These are phyloP conservation scores for Xylaria acuta DNA, from an alignment of 495 filamentous ascomycete species.

Conservation along the genomic window DNA sequence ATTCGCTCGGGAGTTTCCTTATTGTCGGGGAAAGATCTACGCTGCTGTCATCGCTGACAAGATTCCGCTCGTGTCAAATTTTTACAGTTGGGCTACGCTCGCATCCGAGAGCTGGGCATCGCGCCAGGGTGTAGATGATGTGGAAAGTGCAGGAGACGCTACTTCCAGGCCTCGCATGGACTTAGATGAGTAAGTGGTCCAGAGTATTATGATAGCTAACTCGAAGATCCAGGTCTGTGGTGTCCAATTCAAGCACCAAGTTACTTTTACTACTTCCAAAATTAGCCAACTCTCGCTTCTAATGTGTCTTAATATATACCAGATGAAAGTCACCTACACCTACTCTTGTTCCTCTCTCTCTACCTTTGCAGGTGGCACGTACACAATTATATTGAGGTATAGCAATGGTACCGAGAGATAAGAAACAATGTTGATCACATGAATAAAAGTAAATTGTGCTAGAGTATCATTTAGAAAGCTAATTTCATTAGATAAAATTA, in stretches of 20 bases:
- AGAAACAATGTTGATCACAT: background rate
- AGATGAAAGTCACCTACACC: background rate
- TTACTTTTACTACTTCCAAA: background rate
- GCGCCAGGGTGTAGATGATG: background rate
- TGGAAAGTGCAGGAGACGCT: background rate
- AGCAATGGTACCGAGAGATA: background rate
- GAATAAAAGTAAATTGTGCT: background rate
- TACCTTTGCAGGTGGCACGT: background rate
- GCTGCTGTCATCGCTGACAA: background rate
- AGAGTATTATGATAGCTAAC: background rate
- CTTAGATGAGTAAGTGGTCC: background rate
- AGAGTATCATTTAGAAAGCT: background rate
- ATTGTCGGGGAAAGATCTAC: background rate
- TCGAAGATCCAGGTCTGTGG: background rate
- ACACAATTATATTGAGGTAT: background rate
- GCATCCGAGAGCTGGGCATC: constrained; percentile 5
- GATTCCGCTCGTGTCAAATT: background rate
- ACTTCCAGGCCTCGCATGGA: background rate
- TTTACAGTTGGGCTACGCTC: background rate
- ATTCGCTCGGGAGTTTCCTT: background rate
- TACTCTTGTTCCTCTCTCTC: background rate
- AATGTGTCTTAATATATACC: background rate
- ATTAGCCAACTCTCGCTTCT: background rate
- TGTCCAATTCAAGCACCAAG: background rate
- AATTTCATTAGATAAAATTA: background rate